Percentiles rank a stretch among this genome's conserved stretches.
phyloP scores from a whole-genome alignment of 768 basidiomycete genomes.

The Phallus indusiatus region DNA sequence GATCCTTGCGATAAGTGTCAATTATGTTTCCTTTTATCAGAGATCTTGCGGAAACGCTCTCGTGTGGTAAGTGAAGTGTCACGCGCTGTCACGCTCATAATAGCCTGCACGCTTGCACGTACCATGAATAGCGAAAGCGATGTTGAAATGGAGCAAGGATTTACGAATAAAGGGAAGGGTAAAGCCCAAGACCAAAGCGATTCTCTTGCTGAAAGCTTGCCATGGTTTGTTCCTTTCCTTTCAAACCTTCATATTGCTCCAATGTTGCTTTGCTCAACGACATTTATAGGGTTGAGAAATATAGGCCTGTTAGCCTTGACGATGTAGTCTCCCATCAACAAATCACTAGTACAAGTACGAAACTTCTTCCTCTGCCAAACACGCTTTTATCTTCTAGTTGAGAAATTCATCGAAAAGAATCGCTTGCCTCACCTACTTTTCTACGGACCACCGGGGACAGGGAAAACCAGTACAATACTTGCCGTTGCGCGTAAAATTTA shows the following conservation, averaged over 20 bases:
- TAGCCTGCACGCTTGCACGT: not conserved
- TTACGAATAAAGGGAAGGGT: slow-evolving; percentile 58
- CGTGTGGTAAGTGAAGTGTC: slow-evolving; percentile 4
- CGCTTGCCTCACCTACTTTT: slow-evolving; percentile 90
- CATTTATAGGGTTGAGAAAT: slow-evolving; percentile 86
- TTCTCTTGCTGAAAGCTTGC: slow-evolving; percentile 56
- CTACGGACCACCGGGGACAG: slow-evolving; percentile 97
- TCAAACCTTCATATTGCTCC: not conserved
- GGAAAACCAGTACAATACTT: slow-evolving; percentile 95
- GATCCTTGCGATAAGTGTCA: too few species aligned
- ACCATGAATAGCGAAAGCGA: slow-evolving; percentile 39
- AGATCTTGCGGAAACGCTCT: too few species aligned
- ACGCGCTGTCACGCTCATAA: not conserved
- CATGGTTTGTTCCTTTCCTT: slow-evolving; percentile 50
- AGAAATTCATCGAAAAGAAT: slow-evolving; percentile 93
- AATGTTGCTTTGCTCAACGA: slow-evolving; percentile 4
- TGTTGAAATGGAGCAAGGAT: slow-evolving; percentile 31
- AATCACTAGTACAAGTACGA: slow-evolving; percentile 87
- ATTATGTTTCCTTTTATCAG: too few species aligned
- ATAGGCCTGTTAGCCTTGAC: slow-evolving; percentile 80
- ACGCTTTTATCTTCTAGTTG: slow-evolving; percentile 46
- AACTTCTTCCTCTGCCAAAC: not conserved
- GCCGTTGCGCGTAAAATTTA: slow-evolving; percentile 95
- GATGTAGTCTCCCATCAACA: slow-evolving; percentile 97
- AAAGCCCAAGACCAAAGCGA: slow-evolving; percentile 42